Percentiles rank a stretch among this genome's conserved stretches.
Evolutionary conservation across 2,329 filamentous ascomycete genomes (phyloP).

Genomic region (Tolypocladium ovalisporum): DNA sequence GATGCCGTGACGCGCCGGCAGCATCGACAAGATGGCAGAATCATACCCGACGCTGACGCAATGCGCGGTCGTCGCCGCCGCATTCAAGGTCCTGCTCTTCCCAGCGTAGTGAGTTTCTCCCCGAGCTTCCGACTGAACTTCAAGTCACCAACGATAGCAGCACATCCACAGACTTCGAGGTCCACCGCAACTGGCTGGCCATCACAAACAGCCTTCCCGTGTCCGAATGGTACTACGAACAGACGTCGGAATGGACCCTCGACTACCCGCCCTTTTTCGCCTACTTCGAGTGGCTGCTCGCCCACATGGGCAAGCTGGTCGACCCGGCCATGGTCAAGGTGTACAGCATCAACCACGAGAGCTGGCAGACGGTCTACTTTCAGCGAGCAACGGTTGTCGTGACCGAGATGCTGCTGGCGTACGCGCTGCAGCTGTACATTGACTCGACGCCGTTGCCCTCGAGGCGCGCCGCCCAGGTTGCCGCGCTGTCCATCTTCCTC

Average conservation of each 20-base stretch:
- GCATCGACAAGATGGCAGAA: slow-evolving; percentile 52
- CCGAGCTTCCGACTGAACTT: not conserved
- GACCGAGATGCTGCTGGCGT: slow-evolving; percentile 75
- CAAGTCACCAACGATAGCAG: slow-evolving; percentile 31
- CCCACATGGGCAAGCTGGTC: slow-evolving; percentile 63
- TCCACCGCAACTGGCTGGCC: slow-evolving; percentile 97
- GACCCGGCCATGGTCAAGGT: slow-evolving; percentile 77
- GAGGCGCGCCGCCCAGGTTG: slow-evolving; percentile 73
- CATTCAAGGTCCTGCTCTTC: slow-evolving; percentile 85
- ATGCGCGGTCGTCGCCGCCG: slow-evolving; percentile 74
- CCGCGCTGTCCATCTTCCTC: slow-evolving; percentile 78
- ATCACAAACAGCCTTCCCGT: slow-evolving; percentile 83
- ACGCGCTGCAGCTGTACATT: slow-evolving; percentile 72
- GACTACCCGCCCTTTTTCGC: slow-evolving; percentile 99
- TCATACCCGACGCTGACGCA: slow-evolving; percentile 80
- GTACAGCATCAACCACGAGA: slow-evolving; percentile 73
- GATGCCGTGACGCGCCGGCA: not conserved
- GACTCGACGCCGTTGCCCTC: slow-evolving; percentile 53
- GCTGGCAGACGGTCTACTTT: slow-evolving; percentile 90
- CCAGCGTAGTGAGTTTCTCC: slow-evolving; percentile 73
- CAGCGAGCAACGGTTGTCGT: slow-evolving; percentile 80
- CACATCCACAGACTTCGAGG: slow-evolving; percentile 98
- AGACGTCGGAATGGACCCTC: slow-evolving; percentile 98
- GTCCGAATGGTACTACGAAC: slow-evolving; percentile 91
- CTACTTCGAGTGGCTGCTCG: slow-evolving; percentile 88